Conservation (phyloP, 2,329 filamentous ascomycete species). For the Aureobasidium sp. region DNA sequence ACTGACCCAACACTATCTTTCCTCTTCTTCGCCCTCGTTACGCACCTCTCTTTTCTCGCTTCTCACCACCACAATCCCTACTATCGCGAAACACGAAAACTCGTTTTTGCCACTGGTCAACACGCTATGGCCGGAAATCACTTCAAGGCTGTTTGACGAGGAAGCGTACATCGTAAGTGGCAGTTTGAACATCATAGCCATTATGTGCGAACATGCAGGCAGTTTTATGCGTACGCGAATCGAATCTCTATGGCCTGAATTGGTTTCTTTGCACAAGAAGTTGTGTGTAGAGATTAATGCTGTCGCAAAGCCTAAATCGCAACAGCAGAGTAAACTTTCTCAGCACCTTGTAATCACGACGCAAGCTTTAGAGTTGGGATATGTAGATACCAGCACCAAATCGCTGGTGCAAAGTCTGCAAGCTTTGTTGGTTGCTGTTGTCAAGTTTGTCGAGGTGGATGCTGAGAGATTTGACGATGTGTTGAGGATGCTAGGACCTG, state of each 20-base stretch:
- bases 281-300: slow-evolving; percentile 4
- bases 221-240: slow-evolving; percentile 75
- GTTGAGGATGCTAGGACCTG: slow-evolving; percentile 50
- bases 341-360: neutral
- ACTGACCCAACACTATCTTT: slow-evolving; percentile 84
- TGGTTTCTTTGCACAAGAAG: slow-evolving; percentile 22
- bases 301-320: neutral
- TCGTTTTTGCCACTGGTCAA: slow-evolving; percentile 85
- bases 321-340: neutral
- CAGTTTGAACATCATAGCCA: slow-evolving; percentile 60
- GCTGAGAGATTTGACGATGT: slow-evolving; percentile 67
- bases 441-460: slow-evolving; percentile 56
- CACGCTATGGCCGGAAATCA: slow-evolving; percentile 78
- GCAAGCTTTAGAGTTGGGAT: neutral
- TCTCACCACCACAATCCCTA: slow-evolving; percentile 62
- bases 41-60: slow-evolving; percentile 72
- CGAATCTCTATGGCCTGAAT: slow-evolving; percentile 58
- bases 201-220: slow-evolving; percentile 65
- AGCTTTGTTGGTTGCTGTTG: slow-evolving; percentile 52
- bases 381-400: slow-evolving; percentile 44
- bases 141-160: slow-evolving; percentile 57
- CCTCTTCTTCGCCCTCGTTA: slow-evolving; percentile 72
- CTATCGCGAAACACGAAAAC: slow-evolving; percentile 69
- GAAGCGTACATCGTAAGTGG: slow-evolving; percentile 63
- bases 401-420: slow-evolving; percentile 60